Evolutionary conservation across 2,329 filamentous ascomycete species (phyloP).

Genomic region (Helotiales sp.): DNA sequence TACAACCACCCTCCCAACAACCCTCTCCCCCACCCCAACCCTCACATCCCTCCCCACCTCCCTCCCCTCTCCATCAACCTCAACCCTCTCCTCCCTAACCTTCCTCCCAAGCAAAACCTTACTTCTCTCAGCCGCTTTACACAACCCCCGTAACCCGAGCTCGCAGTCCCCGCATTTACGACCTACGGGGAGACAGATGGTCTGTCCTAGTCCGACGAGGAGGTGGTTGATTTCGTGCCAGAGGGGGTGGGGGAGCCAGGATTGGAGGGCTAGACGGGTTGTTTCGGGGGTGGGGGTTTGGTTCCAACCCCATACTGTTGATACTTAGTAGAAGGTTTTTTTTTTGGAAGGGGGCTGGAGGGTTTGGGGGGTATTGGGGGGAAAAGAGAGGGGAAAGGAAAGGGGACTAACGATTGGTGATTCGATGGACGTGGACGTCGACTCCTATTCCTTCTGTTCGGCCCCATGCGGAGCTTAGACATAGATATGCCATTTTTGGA

Average conservation of each 20-base stretch:
- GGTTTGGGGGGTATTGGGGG: too few relatives aligned
- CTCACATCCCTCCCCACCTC: slow-evolving; percentile 32
- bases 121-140: slow-evolving; percentile 67
- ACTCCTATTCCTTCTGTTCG: slow-evolving; percentile 55
- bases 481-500: slow-evolving; percentile 75
- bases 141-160: slow-evolving; percentile 73
- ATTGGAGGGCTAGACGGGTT: slow-evolving; percentile 61
- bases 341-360: too few relatives aligned
- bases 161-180: slow-evolving; percentile 80
- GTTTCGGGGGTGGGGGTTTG: slow-evolving; percentile 68
- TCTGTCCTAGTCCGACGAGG: slow-evolving; percentile 73
- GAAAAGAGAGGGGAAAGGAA: too few relatives aligned
- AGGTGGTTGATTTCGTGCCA: slow-evolving; percentile 77
- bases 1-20: not conserved
- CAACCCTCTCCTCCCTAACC: slow-evolving; percentile 43
- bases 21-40: slow-evolving; percentile 36
- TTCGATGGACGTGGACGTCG: slow-evolving; percentile 74
- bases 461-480: slow-evolving; percentile 69
- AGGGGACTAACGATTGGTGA: too few relatives aligned
- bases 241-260: slow-evolving; percentile 66
- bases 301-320: slow-evolving; percentile 70
- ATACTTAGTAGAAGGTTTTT: too few relatives aligned
- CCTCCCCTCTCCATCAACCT: slow-evolving; percentile 37
- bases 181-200: slow-evolving; percentile 66
- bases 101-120: slow-evolving; percentile 60